phyloP scores from a whole-genome alignment of 2,329 filamentous ascomycete genomes.

The Penicillium digitatum region DNA sequence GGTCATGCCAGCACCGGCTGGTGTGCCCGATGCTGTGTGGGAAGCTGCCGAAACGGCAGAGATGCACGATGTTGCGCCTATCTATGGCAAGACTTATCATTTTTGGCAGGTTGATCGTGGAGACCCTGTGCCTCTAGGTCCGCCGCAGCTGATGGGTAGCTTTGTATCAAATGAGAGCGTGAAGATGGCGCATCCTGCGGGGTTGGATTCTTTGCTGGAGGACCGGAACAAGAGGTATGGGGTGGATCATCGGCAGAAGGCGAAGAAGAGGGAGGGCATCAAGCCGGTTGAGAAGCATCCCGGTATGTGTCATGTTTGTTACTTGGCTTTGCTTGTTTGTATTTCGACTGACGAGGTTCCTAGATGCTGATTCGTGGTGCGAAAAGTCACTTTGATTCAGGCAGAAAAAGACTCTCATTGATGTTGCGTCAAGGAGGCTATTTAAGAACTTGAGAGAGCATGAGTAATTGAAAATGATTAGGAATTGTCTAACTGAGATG shows the following conservation, averaged over 20 bases:
- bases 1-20: slow-evolving; percentile 38
- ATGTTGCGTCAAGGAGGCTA: not conserved
- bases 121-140: slow-evolving; percentile 58
- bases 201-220: slow-evolving; percentile 40
- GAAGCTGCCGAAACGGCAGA: slow-evolving; percentile 72
- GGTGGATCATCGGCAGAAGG: slow-evolving; percentile 51
- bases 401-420: not conserved
- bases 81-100: slow-evolving; percentile 84
- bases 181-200: slow-evolving; percentile 21
- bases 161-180: slow-evolving; percentile 38
- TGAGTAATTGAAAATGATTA: slow-evolving; percentile 1
- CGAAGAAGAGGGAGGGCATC: slow-evolving; percentile 52
- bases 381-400: slow-evolving; percentile 2
- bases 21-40: slow-evolving; percentile 59
- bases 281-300: slow-evolving; percentile 28
- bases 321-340: not conserved
- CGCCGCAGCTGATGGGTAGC: slow-evolving; percentile 62
- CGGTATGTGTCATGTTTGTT: slow-evolving; percentile 26
- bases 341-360: slow-evolving; percentile 1
- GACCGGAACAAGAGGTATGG: slow-evolving; percentile 55
- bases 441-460: not conserved
- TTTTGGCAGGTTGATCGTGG: slow-evolving; percentile 81
- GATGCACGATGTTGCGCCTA: slow-evolving; percentile 68
- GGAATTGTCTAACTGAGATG: slow-evolving; percentile 27
- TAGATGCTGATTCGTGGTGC: slow-evolving; percentile 38